phyloP scores from a whole-genome alignment of 306 rosid genomes.

The Quercus engelmannii region DNA sequence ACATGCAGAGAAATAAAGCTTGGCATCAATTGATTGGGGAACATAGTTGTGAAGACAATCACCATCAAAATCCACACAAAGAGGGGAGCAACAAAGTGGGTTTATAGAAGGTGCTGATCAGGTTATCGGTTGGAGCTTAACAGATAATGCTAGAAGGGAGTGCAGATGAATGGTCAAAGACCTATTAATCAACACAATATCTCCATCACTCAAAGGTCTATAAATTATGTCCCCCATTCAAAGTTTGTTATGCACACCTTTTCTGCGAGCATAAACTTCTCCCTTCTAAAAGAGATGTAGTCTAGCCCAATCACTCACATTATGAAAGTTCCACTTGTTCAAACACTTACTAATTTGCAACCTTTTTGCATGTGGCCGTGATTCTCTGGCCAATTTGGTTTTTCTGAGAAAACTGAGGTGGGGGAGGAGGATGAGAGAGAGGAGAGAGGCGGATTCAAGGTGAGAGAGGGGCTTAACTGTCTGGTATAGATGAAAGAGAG shows the following conservation, averaged over 20 bases:
- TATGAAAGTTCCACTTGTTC: slow-evolving; percentile 60
- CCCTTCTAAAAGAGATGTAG: slow-evolving; percentile 63
- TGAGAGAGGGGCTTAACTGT: no score
- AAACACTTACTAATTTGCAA: slow-evolving; percentile 58
- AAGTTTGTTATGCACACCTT: slow-evolving; percentile 40
- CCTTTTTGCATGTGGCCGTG: slow-evolving; percentile 45
- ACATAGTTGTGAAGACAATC: slow-evolving; percentile 94
- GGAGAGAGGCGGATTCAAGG: no score
- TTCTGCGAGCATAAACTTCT: slow-evolving; percentile 47
- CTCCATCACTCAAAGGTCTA: slow-evolving; percentile 74
- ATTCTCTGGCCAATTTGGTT: no score
- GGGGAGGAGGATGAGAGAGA: no score
- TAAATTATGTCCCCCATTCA: slow-evolving; percentile 62
- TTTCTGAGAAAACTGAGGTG: no score
- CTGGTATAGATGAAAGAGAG: no score
- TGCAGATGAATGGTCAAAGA: slow-evolving; percentile 96
- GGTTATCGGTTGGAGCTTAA: slow-evolving; percentile 61
- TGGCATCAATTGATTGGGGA: slow-evolving; percentile 70
- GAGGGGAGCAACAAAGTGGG: slow-evolving; percentile 89
- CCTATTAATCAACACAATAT: slow-evolving; percentile 74
- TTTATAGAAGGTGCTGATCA: slow-evolving; percentile 69
- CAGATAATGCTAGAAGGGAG: slow-evolving; percentile 65
- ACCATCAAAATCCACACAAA: slow-evolving; percentile 96
- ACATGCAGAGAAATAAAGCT: slow-evolving; percentile 29
- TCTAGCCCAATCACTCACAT: slow-evolving; percentile 44